A percentile compares a stretch with the other conserved stretches of the same genome.
These are phyloP conservation scores for Mrakia gelida DNA, from an alignment of 768 basidiomycete genomes.

Conservation along the genomic window DNA sequence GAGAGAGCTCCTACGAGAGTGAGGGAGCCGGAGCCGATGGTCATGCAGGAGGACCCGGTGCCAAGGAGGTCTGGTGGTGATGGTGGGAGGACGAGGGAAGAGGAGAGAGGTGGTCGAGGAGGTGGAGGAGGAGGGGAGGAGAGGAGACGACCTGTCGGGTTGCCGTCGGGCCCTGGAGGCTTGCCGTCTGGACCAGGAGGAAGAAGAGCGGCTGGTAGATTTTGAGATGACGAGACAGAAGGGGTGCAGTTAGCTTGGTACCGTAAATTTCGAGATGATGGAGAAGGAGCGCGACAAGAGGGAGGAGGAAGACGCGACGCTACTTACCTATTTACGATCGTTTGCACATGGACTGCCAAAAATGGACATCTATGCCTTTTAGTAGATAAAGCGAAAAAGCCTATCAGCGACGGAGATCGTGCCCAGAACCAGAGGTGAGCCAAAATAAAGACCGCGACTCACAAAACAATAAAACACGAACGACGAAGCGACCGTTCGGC, in stretches of 20 bases:
- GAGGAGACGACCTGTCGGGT: background rate
- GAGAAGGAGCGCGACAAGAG: background rate
- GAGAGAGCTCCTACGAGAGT: background rate
- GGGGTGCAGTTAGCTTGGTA: too few species aligned
- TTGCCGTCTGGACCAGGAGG: background rate
- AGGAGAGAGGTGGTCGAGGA: background rate
- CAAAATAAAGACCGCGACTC: background rate
- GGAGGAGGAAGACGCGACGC: too few species aligned
- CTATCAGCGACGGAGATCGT: too few species aligned
- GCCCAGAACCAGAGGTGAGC: background rate
- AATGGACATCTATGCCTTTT: too few species aligned
- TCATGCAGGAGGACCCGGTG: background rate
- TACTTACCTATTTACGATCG: too few species aligned
- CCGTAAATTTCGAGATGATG: too few species aligned
- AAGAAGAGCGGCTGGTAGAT: background rate
- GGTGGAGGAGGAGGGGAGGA: background rate
- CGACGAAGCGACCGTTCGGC: too few species aligned
- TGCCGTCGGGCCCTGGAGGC: background rate
- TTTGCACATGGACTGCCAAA: too few species aligned
- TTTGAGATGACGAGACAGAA: background rate
- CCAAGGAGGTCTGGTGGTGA: background rate
- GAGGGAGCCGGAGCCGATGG: background rate
- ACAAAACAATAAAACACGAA: background rate
- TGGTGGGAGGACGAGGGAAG: background rate
- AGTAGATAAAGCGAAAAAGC: too few species aligned